phyloP scores from a whole-genome alignment of 2,329 filamentous ascomycete species.

The Colletotrichum costaricense region DNA sequence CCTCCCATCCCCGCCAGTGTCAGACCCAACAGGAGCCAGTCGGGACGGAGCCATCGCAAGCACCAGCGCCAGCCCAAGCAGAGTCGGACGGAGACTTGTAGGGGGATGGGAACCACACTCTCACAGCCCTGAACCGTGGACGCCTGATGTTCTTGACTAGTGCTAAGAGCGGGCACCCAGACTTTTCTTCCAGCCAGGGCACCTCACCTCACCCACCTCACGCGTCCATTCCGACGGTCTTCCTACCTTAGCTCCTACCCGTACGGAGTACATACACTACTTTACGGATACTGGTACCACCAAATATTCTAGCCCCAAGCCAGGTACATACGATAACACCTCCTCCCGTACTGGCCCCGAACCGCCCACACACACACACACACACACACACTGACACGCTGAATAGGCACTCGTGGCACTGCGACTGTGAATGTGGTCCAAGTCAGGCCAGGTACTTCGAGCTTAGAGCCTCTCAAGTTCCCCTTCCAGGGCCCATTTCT shows the following conservation, averaged over 20 bases:
- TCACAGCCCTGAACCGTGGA: not conserved
- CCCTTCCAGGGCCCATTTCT: constrained; percentile 27
- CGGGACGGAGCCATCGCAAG: not conserved
- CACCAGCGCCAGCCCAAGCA: not conserved
- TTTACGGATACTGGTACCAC: no score
- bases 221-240: not conserved
- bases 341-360: not conserved
- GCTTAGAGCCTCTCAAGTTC: constrained; percentile 10
- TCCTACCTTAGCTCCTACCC: not conserved
- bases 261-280: no score
- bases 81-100: not conserved
- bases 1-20: not conserved
- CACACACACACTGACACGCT: not conserved
- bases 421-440: not conserved
- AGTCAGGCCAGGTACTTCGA: not conserved
- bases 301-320: no score
- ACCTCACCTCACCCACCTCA: not conserved
- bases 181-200: not conserved
- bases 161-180: not conserved
- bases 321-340: no score
- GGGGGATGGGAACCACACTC: not conserved
- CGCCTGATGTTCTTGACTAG: not conserved
- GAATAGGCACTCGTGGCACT: not conserved
- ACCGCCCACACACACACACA: not conserved
- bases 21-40: not conserved